A percentile compares a stretch with the other conserved stretches of the same genome.
Conservation (phyloP, 2,329 filamentous ascomycete species). For the Penicillium sp. region DNA sequence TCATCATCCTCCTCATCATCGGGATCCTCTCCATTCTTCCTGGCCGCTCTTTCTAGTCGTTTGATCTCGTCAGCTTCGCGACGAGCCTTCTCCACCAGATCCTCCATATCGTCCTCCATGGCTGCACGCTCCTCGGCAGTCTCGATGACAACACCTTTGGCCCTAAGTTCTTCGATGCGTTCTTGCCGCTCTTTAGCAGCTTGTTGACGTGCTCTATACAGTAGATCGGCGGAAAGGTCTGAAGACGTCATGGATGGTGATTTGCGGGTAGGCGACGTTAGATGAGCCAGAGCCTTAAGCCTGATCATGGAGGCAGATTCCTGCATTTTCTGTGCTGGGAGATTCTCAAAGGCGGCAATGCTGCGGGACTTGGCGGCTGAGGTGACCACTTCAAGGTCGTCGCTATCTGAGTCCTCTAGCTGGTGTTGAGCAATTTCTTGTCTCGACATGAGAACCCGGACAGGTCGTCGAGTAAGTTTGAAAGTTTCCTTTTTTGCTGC, state of each 20-base stretch:
- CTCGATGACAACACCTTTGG: slow-evolving; percentile 77
- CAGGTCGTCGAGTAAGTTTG: slow-evolving; percentile 28
- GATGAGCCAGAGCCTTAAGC: slow-evolving; percentile 71
- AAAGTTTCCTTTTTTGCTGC: slow-evolving; percentile 25
- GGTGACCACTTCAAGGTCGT: slow-evolving; percentile 63
- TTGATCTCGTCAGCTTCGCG: slow-evolving; percentile 77
- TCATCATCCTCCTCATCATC: slow-evolving; percentile 56
- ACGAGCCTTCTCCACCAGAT: slow-evolving; percentile 81
- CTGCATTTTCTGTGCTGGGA: slow-evolving; percentile 62
- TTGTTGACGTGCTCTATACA: slow-evolving; percentile 74
- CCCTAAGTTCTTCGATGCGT: slow-evolving; percentile 71
- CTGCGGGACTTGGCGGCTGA: slow-evolving; percentile 42
- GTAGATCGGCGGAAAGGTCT: slow-evolving; percentile 67
- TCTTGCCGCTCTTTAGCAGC: slow-evolving; percentile 74
- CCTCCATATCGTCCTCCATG: slow-evolving; percentile 79
- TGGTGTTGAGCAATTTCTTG: slow-evolving; percentile 36
- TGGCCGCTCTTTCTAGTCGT: slow-evolving; percentile 71
- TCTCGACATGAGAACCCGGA: slow-evolving; percentile 44
- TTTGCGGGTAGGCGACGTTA: slow-evolving; percentile 58
- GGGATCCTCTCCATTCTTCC: slow-evolving; percentile 58
- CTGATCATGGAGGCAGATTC: slow-evolving; percentile 62
- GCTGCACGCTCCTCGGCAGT: slow-evolving; percentile 83
- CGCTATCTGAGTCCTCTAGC: slow-evolving; percentile 50
- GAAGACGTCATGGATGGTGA: slow-evolving; percentile 63
- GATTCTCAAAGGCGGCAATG: slow-evolving; percentile 67